phyloP scores from a whole-genome alignment of 2,329 filamentous ascomycete species.

The Zalaria obscura region DNA sequence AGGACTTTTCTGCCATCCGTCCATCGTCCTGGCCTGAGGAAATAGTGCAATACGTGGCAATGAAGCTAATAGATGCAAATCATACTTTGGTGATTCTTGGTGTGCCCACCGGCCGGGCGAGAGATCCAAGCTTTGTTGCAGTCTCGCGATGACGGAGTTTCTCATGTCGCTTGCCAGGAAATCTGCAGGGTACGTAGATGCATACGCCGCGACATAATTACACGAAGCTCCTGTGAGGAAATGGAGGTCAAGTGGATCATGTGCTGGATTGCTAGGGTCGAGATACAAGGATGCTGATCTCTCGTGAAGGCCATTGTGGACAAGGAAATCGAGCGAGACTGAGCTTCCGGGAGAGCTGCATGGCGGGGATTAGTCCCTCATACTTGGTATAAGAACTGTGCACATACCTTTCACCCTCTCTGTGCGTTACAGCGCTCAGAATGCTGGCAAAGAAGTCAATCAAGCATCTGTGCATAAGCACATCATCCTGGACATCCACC shows the following conservation, averaged over 20 bases:
- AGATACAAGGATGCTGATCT: conserved; percentile 36
- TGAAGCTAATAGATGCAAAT: conserved; percentile 42
- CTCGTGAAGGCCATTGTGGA: conserved; percentile 35
- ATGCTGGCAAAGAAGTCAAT: conserved; percentile 44
- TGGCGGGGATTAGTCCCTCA: not conserved
- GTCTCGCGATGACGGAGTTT: conserved; percentile 31
- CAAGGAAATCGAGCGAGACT: conserved; percentile 38
- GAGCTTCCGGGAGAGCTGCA: conserved; percentile 8
- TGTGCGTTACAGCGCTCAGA: conserved; percentile 26
- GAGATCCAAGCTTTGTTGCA: conserved; percentile 31
- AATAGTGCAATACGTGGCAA: conserved; percentile 40
- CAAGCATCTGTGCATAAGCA: conserved; percentile 46
- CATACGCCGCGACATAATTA: conserved; percentile 44
- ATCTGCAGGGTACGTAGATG: conserved; percentile 39
- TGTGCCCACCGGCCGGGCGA: conserved; percentile 37
- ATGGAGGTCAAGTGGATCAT: conserved; percentile 36
- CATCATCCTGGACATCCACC: conserved; percentile 41
- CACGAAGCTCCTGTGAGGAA: conserved; percentile 42
- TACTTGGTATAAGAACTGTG: not conserved
- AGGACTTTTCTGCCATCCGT: conserved; percentile 22
- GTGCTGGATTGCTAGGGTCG: conserved; percentile 28
- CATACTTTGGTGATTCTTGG: conserved; percentile 37
- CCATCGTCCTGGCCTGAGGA: conserved; percentile 17
- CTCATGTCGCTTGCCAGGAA: conserved; percentile 33
- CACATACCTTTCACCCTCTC: conserved; percentile 4